Percentiles rank a stretch among this genome's conserved stretches.
These are phyloP conservation scores for Rutstroemia sydowiana DNA, from an alignment of 2,329 filamentous ascomycete species.

Conservation along the genomic window DNA sequence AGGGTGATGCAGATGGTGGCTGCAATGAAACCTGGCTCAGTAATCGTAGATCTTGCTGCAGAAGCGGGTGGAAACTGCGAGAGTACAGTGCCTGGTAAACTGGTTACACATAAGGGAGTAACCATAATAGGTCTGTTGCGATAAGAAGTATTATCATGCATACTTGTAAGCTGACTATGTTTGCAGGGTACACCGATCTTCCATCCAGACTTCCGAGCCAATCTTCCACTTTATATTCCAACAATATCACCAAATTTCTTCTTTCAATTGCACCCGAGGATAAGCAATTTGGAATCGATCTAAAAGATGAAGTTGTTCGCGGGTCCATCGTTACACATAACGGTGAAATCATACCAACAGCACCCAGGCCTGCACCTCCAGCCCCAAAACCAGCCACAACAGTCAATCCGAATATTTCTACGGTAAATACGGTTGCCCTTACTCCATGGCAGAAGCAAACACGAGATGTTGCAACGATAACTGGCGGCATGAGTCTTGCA, in stretches of 20 bases:
- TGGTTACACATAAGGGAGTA: constrained; percentile 66
- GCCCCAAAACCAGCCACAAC: constrained; percentile 44
- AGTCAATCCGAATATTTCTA: constrained; percentile 42
- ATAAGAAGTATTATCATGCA: background rate
- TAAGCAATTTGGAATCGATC: constrained; percentile 71
- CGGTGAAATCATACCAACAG: constrained; percentile 67
- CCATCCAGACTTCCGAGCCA: constrained; percentile 82
- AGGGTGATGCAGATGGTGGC: constrained; percentile 36
- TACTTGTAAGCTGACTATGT: background rate
- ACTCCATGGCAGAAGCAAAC: constrained; percentile 78
- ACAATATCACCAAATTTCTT: constrained; percentile 86
- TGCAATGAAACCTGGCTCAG: constrained; percentile 78
- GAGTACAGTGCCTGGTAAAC: constrained; percentile 65
- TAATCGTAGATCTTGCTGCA: constrained; percentile 80
- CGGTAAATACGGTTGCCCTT: constrained; percentile 48
- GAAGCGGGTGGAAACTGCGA: constrained; percentile 87
- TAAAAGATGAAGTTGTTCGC: constrained; percentile 78
- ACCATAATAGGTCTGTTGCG: constrained; percentile 65
- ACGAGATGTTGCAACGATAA: constrained; percentile 67
- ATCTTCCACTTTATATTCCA: constrained; percentile 83
- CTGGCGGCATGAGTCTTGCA: constrained; percentile 68
- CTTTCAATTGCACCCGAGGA: constrained; percentile 74
- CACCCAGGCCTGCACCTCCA: constrained; percentile 59
- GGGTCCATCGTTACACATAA: constrained; percentile 76
- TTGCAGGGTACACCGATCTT: constrained; percentile 70